Evolutionary conservation across 2,329 filamentous ascomycete species (phyloP).

Genomic region (Hypoxylon sp.): DNA sequence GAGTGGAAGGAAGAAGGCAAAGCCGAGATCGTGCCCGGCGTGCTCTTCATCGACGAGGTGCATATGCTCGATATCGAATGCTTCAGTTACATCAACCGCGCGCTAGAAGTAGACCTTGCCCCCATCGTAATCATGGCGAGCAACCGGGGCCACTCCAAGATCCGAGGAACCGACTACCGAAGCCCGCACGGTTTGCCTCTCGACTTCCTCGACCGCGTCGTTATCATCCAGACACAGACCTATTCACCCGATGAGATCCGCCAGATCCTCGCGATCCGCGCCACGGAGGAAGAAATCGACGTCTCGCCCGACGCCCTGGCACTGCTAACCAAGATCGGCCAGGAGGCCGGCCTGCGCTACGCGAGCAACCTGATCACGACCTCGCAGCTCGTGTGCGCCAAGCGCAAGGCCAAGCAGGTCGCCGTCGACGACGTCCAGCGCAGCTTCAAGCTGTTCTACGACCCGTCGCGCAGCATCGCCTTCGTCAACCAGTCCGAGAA

Average conservation of each 20-base stretch:
- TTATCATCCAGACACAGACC: constrained; percentile 92
- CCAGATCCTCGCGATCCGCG: constrained; percentile 90
- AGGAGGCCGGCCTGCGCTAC: constrained; percentile 91
- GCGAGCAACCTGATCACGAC: constrained; percentile 98
- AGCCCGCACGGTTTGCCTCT: constrained; percentile 93
- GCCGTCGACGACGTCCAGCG: constrained; percentile 88
- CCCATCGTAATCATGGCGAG: constrained; percentile 99
- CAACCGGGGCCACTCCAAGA: constrained; percentile 90
- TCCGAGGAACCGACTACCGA: constrained; percentile 91
- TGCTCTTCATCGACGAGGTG: constrained; percentile 98
- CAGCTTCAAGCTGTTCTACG: constrained; percentile 94
- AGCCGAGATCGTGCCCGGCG: constrained; percentile 95
- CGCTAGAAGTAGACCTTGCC: constrained; percentile 91
- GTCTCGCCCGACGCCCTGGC: constrained; percentile 88
- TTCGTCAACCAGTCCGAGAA: constrained; percentile 93
- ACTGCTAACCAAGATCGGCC: constrained; percentile 92
- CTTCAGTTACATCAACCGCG: constrained; percentile 98
- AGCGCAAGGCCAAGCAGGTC: constrained; percentile 85
- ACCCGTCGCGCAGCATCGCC: constrained; percentile 84
- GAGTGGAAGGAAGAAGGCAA: constrained; percentile 99
- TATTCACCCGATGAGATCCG: constrained; percentile 87
- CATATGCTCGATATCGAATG: constrained; percentile 99
- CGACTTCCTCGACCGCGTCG: constrained; percentile 94
- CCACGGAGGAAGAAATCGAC: constrained; percentile 95
- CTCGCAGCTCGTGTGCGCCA: constrained; percentile 84